Percentiles rank a stretch among this genome's conserved stretches.
Conservation (phyloP, 495 filamentous ascomycete genomes). For the Lophiostoma macrostomum region DNA sequence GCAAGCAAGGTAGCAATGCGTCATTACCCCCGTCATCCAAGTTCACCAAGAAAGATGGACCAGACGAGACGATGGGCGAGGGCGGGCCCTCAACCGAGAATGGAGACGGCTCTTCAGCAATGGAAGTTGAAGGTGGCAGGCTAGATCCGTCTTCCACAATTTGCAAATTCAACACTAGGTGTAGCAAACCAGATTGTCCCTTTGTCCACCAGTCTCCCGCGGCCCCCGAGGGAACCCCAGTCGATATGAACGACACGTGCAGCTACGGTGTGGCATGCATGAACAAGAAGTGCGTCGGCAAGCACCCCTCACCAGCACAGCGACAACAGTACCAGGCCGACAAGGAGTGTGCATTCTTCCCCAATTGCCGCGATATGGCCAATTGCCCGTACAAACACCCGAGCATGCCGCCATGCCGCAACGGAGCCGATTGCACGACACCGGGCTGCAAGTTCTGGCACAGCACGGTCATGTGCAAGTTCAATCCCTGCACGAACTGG, state of each 20-base stretch:
- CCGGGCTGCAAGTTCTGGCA: conserved; percentile 90
- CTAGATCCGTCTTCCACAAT: conserved; percentile 49
- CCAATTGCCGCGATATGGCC: conserved; percentile 79
- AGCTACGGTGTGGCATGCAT: conserved; percentile 87
- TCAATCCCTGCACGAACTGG: conserved; percentile 83
- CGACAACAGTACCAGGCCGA: conserved; percentile 73
- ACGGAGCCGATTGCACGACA: conserved; percentile 84
- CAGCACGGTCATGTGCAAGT: conserved; percentile 77
- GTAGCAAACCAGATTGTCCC: conserved; percentile 82
- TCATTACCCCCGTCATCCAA: conserved; percentile 25
- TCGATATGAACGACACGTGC: conserved; percentile 80
- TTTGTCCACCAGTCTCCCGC: conserved; percentile 94
- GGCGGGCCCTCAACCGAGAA: conserved; percentile 35
- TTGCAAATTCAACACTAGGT: conserved; percentile 85
- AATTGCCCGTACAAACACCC: conserved; percentile 85
- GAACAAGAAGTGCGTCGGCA: conserved; percentile 87
- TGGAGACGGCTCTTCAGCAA: conserved; percentile 47
- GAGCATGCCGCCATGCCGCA: conserved; percentile 76
- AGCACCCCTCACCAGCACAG: conserved; percentile 87
- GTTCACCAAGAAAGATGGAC: conserved; percentile 26
- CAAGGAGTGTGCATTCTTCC: conserved; percentile 89
- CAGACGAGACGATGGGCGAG: conserved; percentile 37
- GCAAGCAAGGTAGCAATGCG: conserved; percentile 27
- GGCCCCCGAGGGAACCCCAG: conserved; percentile 71
- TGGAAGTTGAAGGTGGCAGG: conserved; percentile 47